Conservation (phyloP, 177 flowering plant species). For the Vitis hybrid region DNA sequence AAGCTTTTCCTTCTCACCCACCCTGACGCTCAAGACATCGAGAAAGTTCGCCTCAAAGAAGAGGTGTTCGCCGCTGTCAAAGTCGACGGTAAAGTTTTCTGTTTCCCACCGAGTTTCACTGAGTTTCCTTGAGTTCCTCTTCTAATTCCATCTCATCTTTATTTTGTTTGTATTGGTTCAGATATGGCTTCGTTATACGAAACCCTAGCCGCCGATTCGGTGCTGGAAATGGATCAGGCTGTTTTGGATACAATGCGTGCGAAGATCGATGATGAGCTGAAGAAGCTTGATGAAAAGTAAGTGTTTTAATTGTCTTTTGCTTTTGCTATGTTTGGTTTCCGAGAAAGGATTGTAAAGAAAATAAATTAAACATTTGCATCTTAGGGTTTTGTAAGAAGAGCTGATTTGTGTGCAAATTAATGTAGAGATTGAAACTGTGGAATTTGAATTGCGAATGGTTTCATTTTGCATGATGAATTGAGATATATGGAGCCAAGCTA, state of each 20-base stretch:
- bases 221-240: conserved; percentile 69
- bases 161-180: conserved; percentile 21
- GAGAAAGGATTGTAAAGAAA: background rate
- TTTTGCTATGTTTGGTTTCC: background rate
- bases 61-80: conserved; percentile 65
- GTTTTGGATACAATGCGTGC: conserved; percentile 70
- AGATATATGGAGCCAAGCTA: too few species aligned
- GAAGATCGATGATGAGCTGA: conserved; percentile 71
- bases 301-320: conserved; percentile 16
- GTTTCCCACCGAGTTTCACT: background rate
- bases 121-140: background rate
- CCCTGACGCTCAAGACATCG: conserved; percentile 79
- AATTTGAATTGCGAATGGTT: too few species aligned
- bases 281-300: conserved; percentile 92
- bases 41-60: conserved; percentile 75
- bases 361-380: background rate
- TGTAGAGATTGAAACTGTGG: too few species aligned
- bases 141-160: background rate
- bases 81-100: conserved; percentile 50
- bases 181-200: conserved; percentile 86
- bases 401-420: background rate
- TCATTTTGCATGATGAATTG: too few species aligned
- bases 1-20: conserved; percentile 82
- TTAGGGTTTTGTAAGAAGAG: background rate
- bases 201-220: conserved; percentile 50